Base-by-base conservation (phyloP, 2,329 filamentous ascomycete genomes). In the Exophiala phaeomuriformis region DNA sequence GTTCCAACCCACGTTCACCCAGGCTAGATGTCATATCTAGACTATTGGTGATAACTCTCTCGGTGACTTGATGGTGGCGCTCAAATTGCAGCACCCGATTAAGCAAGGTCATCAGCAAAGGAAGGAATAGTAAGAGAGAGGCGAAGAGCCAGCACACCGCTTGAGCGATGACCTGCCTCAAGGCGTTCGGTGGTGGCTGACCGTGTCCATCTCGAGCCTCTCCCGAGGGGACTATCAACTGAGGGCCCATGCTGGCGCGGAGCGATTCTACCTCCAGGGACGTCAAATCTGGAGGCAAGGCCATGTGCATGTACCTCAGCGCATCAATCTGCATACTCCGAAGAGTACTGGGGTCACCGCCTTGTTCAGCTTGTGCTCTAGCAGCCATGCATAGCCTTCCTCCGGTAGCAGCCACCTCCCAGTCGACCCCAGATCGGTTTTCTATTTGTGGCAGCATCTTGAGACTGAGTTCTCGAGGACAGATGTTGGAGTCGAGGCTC, bases 41-140 rank as follows among this genome's bases (percentile, higher is more conserved):
- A 4, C 79, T 70, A 27, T 72, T 71, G 5, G 73, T 72, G 12
- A 84, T 66, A 1, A 84, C 57, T 28, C 77, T 76, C 63, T 83
- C 78, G 0, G 77, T 82, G 55, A 90, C 73, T 57, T 79, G 80
- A 68, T 88, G 80, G 60, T 81, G 76, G 10, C 82, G 77, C 65
- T 90, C 85, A 58, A 84, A 83, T 46, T 76, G 71, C 40, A 61
- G 35, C n/a, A 50, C 36, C 10, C 57, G 50, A 35, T 57, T 57
- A 33, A 56, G 51, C 9, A 59, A 48, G 6, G 47, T 47, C 54
- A 59, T 57, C 27, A 59, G 42, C 9, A 59, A 12, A 5, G 59
- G 59, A 6, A 61, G 31, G 19, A 61, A 10, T n/a, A 61, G 28
- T 2, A 58, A 39, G 9, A 61, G 32, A n/a, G 53, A 37, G 9